These are phyloP conservation scores for Cordyceps javanica DNA, from an alignment of 2,329 filamentous ascomycete species.

Conservation along the genomic window DNA sequence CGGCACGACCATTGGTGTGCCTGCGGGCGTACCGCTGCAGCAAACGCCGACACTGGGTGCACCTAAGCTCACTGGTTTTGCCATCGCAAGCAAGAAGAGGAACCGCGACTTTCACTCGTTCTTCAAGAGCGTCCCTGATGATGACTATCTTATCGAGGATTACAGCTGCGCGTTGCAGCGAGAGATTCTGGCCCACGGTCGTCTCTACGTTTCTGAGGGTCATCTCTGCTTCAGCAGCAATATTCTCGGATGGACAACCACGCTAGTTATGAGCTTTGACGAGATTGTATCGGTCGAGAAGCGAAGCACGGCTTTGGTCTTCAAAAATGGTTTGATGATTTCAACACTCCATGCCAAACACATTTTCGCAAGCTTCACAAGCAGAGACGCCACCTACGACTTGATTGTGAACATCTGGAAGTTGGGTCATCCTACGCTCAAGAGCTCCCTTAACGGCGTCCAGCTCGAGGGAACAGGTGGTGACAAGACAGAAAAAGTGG, in stretches of 20 bases:
- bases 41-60: slow-evolving; percentile 51
- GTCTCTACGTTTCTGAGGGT: slow-evolving; percentile 93
- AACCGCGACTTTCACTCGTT: slow-evolving; percentile 91
- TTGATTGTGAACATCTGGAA: slow-evolving; percentile 98
- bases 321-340: slow-evolving; percentile 96
- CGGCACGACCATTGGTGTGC: slow-evolving; percentile 60
- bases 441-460: slow-evolving; percentile 86
- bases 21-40: slow-evolving; percentile 57
- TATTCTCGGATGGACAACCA: slow-evolving; percentile 96
- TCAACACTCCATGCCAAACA: slow-evolving; percentile 93
- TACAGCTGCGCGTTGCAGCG: slow-evolving; percentile 95
- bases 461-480: slow-evolving; percentile 73
- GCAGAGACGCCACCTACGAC: slow-evolving; percentile 92
- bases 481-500: slow-evolving; percentile 85
- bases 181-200: slow-evolving; percentile 89
- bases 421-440: slow-evolving; percentile 84
- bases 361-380: slow-evolving; percentile 91
- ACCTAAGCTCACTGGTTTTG: slow-evolving; percentile 86
- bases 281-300: slow-evolving; percentile 97
- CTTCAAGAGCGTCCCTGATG: slow-evolving; percentile 95
- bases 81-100: slow-evolving; percentile 90
- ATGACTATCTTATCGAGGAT: slow-evolving; percentile 97
- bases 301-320: slow-evolving; percentile 88
- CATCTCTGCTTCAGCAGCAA: slow-evolving; percentile 99
- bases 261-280: slow-evolving; percentile 95